Percentiles rank a stretch among this genome's conserved stretches.
phyloP scores from a whole-genome alignment of 2,329 filamentous ascomycete species.

The Chaetomium sp. region DNA sequence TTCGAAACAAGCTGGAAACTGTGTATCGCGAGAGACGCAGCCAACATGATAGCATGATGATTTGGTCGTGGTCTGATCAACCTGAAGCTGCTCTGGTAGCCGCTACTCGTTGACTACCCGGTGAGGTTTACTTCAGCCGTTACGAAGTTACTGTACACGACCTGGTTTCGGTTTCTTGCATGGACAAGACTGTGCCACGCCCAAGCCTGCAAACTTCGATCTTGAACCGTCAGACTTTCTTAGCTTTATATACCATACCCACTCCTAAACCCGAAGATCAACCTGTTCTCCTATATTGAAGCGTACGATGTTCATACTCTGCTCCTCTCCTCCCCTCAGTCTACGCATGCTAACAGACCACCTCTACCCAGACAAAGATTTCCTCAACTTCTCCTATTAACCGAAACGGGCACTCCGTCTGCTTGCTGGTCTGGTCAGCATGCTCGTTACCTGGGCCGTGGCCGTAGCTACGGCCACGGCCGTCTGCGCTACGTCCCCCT shows the following conservation, averaged over 20 bases:
- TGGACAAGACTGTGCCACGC: neutral
- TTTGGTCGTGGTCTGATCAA: neutral
- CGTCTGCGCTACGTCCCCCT: conserved; percentile 21
- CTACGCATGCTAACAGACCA: neutral
- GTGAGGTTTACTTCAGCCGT: neutral
- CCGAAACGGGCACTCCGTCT: neutral
- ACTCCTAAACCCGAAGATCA: neutral
- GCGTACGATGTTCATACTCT: neutral
- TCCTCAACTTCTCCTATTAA: neutral
- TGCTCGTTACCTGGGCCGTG: conserved; percentile 24
- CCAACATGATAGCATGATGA: conserved; percentile 14
- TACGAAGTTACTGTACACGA: neutral
- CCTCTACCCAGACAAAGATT: neutral
- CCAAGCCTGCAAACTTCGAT: neutral
- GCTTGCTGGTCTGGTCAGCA: conserved; percentile 13
- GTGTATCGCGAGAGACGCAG: neutral
- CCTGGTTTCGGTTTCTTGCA: neutral
- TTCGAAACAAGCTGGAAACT: neutral
- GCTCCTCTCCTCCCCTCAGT: neutral
- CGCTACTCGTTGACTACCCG: neutral
- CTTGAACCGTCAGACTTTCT: neutral
- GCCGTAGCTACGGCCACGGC: conserved; percentile 24
- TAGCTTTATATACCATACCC: neutral
- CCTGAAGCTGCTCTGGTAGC: conserved; percentile 1
- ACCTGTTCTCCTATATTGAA: neutral